These are phyloP conservation scores for Acanthamoeba castellanii DNA, from an alignment of 208 protist genomes.

Conservation along the genomic window DNA sequence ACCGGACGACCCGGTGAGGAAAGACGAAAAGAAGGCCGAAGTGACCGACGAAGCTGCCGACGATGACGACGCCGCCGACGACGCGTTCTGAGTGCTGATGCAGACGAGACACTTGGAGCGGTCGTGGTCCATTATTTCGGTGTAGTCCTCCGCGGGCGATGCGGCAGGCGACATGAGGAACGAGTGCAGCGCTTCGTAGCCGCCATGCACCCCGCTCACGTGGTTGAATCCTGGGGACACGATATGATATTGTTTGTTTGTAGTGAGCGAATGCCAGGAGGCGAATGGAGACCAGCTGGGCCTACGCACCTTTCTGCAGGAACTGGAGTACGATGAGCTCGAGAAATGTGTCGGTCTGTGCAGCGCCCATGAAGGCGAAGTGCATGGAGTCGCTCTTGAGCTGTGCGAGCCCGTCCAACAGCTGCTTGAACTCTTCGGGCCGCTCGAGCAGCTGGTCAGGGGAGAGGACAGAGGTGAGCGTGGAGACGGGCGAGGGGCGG, in stretches of 20 bases:
- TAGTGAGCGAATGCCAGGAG: no score
- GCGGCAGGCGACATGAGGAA: neutral
- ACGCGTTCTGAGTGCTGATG: neutral
- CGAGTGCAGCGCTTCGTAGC: constrained; percentile 42
- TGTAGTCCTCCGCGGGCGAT: neutral
- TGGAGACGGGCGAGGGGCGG: neutral
- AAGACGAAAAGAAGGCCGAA: neutral
- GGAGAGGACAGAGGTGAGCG: no score
- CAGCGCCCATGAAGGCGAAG: neutral
- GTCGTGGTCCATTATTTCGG: constrained; percentile 29
- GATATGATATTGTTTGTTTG: neutral
- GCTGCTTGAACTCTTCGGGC: constrained; percentile 38
- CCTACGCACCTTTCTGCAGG: constrained; percentile 9
- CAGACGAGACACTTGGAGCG: neutral
- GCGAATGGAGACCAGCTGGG: neutral
- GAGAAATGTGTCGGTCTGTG: neutral
- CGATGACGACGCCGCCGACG: neutral
- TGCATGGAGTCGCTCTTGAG: neutral
- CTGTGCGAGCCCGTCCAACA: neutral
- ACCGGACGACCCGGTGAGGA: neutral
- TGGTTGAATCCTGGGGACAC: neutral
- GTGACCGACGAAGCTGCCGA: neutral
- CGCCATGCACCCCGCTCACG: neutral
- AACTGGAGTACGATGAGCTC: constrained; percentile 45
- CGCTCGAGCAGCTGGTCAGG: neutral